Percentiles rank a stretch among this genome's conserved stretches.
phyloP scores from a whole-genome alignment of 768 basidiomycete genomes.

The Lactarius quietus region DNA sequence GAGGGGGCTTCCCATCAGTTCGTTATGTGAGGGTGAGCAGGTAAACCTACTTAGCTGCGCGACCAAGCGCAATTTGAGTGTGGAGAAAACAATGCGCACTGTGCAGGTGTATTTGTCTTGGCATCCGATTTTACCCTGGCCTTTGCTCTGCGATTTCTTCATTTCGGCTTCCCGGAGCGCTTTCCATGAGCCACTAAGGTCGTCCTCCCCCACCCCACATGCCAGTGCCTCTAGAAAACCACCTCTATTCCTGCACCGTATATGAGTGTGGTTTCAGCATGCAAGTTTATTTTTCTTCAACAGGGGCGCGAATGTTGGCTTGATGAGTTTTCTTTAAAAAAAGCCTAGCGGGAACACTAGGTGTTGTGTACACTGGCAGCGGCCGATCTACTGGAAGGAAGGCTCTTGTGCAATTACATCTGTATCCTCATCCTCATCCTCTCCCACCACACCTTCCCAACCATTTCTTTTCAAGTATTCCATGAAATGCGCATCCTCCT shows the following conservation, averaged over 20 bases:
- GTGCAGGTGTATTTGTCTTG: background rate
- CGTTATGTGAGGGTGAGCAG: background rate
- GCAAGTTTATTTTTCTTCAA: background rate
- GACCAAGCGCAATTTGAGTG: background rate
- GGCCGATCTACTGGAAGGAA: background rate
- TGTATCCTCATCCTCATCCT: slow-evolving; percentile 45
- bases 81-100: background rate
- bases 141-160: background rate
- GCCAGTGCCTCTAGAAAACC: background rate
- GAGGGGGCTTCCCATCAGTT: background rate
- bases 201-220: background rate
- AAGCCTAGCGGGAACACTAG: background rate
- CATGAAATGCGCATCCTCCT: slow-evolving; percentile 62
- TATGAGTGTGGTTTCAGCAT: background rate
- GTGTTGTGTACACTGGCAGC: background rate
- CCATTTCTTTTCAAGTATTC: slow-evolving; percentile 58
- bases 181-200: background rate
- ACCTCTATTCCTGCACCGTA: background rate
- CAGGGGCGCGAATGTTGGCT: background rate
- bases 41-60: background rate
- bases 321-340: background rate
- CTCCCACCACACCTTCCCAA: slow-evolving; percentile 63
- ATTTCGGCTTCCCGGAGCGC: no score
- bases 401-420: slow-evolving; percentile 14
- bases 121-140: background rate